These are phyloP conservation scores for Calamus simplicifolius DNA, from an alignment of 176 grass and related monocot species.

Conservation along the genomic window DNA sequence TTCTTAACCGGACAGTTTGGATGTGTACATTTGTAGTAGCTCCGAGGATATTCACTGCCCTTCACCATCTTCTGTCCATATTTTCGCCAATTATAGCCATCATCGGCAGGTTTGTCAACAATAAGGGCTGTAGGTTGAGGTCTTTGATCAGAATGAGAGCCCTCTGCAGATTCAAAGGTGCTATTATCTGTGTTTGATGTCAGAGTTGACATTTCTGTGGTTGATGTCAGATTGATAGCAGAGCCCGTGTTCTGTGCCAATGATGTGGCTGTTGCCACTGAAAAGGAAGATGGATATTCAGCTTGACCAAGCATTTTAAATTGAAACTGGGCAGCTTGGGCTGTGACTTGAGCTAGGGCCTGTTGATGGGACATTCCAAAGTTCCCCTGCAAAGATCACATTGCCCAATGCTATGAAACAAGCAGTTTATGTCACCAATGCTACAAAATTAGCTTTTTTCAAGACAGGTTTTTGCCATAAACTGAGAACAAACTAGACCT, in stretches of 20 bases:
- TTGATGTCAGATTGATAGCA: constrained; percentile 19
- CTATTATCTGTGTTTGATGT: constrained; percentile 32
- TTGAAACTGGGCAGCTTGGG: constrained; percentile 55
- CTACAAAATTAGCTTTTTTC: too few relatives aligned
- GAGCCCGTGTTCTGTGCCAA: constrained; percentile 30
- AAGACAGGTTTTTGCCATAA: too few relatives aligned
- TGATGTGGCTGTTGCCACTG: constrained; percentile 35
- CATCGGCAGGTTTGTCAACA: constrained; percentile 77
- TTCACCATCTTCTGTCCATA: constrained; percentile 80
- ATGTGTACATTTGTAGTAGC: constrained; percentile 67
- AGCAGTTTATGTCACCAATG: too few relatives aligned
- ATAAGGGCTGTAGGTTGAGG: constrained; percentile 36
- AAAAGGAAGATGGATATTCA: constrained; percentile 49
- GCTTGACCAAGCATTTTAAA: constrained; percentile 50
- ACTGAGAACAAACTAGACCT: too few relatives aligned
- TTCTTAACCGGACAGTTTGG: constrained; percentile 60
- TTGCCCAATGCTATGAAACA: too few relatives aligned
- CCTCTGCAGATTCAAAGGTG: constrained; percentile 36
- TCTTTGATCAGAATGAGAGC: constrained; percentile 23
- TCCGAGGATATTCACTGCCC: constrained; percentile 59
- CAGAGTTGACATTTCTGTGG: constrained; percentile 17
- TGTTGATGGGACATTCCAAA: constrained; percentile 68
- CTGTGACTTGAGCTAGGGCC: constrained; percentile 58
- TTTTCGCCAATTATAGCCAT: constrained; percentile 78
- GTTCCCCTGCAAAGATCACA: constrained; percentile 38